A percentile compares a stretch with the other conserved stretches of the same genome.
phyloP scores from a whole-genome alignment of 306 rosid species.

The Rubus idaeus region DNA sequence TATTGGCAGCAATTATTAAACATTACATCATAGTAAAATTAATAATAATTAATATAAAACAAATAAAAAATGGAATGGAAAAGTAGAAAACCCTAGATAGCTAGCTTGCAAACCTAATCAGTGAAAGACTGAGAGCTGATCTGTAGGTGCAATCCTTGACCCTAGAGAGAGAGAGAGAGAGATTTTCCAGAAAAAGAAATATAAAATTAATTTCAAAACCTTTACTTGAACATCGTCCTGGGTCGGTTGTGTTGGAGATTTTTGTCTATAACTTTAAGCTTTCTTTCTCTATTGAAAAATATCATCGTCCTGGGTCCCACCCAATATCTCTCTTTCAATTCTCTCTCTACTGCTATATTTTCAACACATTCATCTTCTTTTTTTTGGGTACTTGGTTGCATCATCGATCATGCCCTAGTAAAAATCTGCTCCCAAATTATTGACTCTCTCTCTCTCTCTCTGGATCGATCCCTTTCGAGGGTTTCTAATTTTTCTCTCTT shows the following conservation, averaged over 20 bases:
- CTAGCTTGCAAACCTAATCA: conserved; percentile 11
- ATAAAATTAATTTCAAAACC: conserved; percentile 11
- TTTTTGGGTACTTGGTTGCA: conserved; percentile 33
- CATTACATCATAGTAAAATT: background rate
- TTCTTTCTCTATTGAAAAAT: too few species aligned
- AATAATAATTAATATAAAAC: background rate
- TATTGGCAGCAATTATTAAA: background rate
- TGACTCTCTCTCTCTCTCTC: conserved; percentile 3
- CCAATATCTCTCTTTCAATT: conserved; percentile 12
- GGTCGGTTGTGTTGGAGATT: background rate
- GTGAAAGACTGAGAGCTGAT: conserved; percentile 18
- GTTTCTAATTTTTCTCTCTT: background rate
- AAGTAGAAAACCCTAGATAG: conserved; percentile 6
- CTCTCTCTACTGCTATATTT: conserved; percentile 21
- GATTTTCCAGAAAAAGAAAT: conserved; percentile 2
- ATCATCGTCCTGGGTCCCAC: conserved; percentile 28
- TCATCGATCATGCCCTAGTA: conserved; percentile 25
- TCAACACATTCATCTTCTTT: conserved; percentile 20
- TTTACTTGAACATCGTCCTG: conserved; percentile 12
- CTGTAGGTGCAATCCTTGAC: conserved; percentile 42
- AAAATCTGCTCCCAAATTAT: conserved; percentile 27
- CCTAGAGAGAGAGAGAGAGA: background rate
- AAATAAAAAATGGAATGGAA: background rate
- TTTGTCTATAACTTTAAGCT: too few species aligned
- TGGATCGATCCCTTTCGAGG: conserved; percentile 5